These are phyloP conservation scores for Neurospora tetrasperma DNA, from an alignment of 495 filamentous ascomycete species.

Conservation along the genomic window DNA sequence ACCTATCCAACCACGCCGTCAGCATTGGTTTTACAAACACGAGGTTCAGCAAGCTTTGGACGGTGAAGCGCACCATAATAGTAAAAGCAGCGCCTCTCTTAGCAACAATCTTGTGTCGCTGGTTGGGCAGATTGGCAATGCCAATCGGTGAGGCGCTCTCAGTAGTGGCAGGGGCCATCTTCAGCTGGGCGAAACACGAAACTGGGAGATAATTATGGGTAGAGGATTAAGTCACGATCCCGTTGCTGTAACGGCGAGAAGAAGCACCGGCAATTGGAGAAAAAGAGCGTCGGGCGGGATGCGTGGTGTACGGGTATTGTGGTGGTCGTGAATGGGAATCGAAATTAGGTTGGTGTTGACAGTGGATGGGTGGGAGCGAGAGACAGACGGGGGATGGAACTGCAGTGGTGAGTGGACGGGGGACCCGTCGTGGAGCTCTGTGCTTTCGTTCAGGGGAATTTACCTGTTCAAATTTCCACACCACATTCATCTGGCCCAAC, in stretches of 20 bases:
- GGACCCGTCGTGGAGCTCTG: constrained; percentile 15
- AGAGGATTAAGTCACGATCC: constrained; percentile 2
- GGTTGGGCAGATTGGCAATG: constrained; percentile 98
- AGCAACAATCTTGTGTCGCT: constrained; percentile 98
- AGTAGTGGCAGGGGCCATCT: constrained; percentile 64
- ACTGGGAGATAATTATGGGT: constrained; percentile 4
- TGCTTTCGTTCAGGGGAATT: constrained; percentile 28
- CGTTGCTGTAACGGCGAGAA: constrained; percentile 12
- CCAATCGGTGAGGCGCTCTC: constrained; percentile 92
- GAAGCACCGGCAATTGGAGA: constrained; percentile 9
- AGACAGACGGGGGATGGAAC: constrained; percentile 8
- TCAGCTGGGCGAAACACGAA: constrained; percentile 21
- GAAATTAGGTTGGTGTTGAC: constrained; percentile 18
- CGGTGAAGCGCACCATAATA: constrained; percentile 66
- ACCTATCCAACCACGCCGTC: constrained; percentile 45
- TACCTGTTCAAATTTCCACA: constrained; percentile 31
- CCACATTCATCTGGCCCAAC: constrained; percentile 4
- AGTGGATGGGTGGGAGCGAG: constrained; percentile 12
- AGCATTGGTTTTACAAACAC: constrained; percentile 14
- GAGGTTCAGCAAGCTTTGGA: not conserved
- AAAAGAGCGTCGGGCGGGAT: constrained; percentile 3
- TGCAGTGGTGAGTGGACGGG: not conserved
- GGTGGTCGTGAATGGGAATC: not conserved
- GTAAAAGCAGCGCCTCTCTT: constrained; percentile 98
- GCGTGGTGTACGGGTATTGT: not conserved